Conservation (phyloP, 2,329 filamentous ascomycete genomes). For the Trichophyton mentagrophytes region DNA sequence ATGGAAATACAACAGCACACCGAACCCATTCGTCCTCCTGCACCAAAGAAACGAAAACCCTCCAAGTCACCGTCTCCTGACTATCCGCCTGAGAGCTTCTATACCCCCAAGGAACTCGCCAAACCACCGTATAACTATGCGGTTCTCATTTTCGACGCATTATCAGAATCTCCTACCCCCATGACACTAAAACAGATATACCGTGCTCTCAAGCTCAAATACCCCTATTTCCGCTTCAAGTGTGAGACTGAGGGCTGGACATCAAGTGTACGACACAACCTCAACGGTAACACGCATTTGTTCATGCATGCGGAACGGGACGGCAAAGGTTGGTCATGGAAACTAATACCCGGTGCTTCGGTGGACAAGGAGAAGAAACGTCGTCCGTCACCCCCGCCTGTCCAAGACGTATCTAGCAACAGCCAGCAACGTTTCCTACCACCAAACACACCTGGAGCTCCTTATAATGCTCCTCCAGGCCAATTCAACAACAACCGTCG, state of each 20-base stretch:
- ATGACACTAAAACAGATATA: slow-evolving; percentile 57
- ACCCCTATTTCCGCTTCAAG: slow-evolving; percentile 49
- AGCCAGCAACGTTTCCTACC: slow-evolving; percentile 30
- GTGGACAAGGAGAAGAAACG: slow-evolving; percentile 48
- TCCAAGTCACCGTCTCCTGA: slow-evolving; percentile 49
- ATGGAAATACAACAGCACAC: slow-evolving; percentile 29
- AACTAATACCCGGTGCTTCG: slow-evolving; percentile 45
- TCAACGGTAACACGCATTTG: slow-evolving; percentile 43
- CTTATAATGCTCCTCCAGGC: slow-evolving; percentile 22
- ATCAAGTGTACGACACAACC: slow-evolving; percentile 53
- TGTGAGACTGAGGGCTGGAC: slow-evolving; percentile 54
- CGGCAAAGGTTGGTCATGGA: slow-evolving; percentile 53
- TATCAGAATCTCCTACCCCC: slow-evolving; percentile 43
- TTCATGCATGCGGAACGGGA: slow-evolving; percentile 49
- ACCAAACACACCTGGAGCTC: slow-evolving; percentile 22
- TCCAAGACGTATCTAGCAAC: slow-evolving; percentile 18
- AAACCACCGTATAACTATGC: slow-evolving; percentile 52
- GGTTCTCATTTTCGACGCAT: slow-evolving; percentile 50
- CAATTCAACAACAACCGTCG: slow-evolving; percentile 13
- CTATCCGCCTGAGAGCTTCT: slow-evolving; percentile 45
- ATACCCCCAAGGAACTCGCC: slow-evolving; percentile 50
- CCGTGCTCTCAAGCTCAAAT: slow-evolving; percentile 49
- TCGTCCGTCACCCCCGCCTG: slow-evolving; percentile 32
- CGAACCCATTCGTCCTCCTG: slow-evolving; percentile 32
- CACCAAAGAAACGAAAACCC: slow-evolving; percentile 40